Conservation (phyloP, 108 stramenopile genomes). For the Discostella pseudostelligera region DNA sequence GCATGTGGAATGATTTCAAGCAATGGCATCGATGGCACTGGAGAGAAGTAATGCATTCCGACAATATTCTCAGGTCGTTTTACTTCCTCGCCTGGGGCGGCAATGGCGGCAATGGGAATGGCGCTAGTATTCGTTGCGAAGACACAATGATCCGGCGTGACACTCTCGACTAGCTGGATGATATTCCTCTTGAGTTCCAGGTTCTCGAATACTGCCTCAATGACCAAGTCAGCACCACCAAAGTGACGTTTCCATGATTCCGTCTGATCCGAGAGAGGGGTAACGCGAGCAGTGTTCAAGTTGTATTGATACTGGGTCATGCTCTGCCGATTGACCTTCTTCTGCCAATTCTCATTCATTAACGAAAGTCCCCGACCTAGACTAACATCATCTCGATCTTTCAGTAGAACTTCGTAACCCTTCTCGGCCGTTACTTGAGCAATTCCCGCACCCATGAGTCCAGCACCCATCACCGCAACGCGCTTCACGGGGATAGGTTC, state of each 20-base stretch:
- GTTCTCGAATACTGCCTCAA: conserved; percentile 99
- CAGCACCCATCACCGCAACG: conserved; percentile 97
- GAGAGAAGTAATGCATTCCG: conserved; percentile 99
- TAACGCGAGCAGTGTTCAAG: conserved; percentile 81
- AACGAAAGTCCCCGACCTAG: conserved; percentile 84
- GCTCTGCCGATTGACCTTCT: conserved; percentile 87
- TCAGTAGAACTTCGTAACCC: conserved; percentile 91
- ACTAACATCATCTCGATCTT: conserved; percentile 90
- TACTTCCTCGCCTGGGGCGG: conserved; percentile 79
- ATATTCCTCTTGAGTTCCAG: conserved; percentile 93
- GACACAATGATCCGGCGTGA: conserved; percentile 92
- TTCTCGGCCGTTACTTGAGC: conserved; percentile 98
- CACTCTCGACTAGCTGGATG: conserved; percentile 87
- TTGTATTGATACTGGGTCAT: conserved; percentile 95
- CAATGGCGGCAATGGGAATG: conserved; percentile 95
- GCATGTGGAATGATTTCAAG: conserved; percentile 97
- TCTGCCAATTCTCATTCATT: conserved; percentile 92
- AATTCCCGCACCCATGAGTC: conserved; percentile 99
- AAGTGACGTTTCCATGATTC: conserved; percentile 84
- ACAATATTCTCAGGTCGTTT: conserved; percentile 91
- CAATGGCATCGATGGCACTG: conserved; percentile 98
- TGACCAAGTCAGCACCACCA: conserved; percentile 88
- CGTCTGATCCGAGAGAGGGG: conserved; percentile 86
- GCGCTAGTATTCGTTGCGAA: conserved; percentile 99
- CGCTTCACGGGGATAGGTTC: conserved; percentile 69